Evolutionary conservation across 495 filamentous ascomycete genomes (phyloP).

Genomic region (Lichenothelia convexa): DNA sequence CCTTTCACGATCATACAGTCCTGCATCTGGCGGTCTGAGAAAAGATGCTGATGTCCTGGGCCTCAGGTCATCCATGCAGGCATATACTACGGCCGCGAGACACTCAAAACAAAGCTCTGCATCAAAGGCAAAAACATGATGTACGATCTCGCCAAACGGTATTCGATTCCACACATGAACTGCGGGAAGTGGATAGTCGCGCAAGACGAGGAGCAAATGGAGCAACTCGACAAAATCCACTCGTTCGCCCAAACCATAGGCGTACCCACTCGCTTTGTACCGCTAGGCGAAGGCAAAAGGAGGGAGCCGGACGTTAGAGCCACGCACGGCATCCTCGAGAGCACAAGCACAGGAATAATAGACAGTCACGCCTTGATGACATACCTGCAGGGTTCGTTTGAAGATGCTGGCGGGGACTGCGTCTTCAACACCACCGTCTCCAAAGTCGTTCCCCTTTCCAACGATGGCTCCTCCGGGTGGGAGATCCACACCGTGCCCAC

Average conservation of each 20-base stretch:
- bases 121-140: constrained; percentile 55
- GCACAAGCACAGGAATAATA: constrained; percentile 70
- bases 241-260: constrained; percentile 42
- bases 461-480: constrained; percentile 32
- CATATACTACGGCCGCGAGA: constrained; percentile 65
- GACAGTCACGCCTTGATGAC: constrained; percentile 77
- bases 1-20: too few relatives aligned
- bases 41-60: not conserved
- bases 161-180: constrained; percentile 50
- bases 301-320: constrained; percentile 61
- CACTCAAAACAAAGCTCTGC: constrained; percentile 73
- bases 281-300: constrained; percentile 34
- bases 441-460: constrained; percentile 32
- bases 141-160: constrained; percentile 54
- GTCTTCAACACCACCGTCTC: constrained; percentile 48
- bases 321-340: constrained; percentile 57
- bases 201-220: constrained; percentile 52
- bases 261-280: constrained; percentile 58
- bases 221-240: constrained; percentile 45
- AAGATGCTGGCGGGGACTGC: constrained; percentile 55
- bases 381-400: constrained; percentile 54
- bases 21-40: too few relatives aligned
- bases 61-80: constrained; percentile 81
- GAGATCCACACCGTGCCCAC: constrained; percentile 30
- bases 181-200: constrained; percentile 92